Evolutionary conservation across 371 early-diverging fungal genomes (phyloP).

Genomic region (Syncephalastrum sp.): DNA sequence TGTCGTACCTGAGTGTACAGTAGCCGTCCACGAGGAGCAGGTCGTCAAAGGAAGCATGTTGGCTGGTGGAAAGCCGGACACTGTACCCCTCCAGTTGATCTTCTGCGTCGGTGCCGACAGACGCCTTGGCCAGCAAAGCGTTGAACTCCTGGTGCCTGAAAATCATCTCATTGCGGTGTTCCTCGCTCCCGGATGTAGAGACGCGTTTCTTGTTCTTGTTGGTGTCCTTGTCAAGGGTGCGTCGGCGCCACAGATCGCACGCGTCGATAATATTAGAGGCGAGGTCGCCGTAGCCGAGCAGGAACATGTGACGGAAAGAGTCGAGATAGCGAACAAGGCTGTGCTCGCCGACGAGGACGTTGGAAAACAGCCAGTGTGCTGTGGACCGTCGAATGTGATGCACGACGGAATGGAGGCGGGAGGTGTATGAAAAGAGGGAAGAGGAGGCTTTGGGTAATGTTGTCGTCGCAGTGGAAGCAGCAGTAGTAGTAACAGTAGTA

Average conservation of each 20-base stretch:
- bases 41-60: constrained; percentile 16
- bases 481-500: not conserved
- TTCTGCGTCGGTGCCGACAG: constrained; percentile 34
- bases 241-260: constrained; percentile 43
- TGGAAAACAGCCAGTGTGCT: constrained; percentile 67
- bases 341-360: constrained; percentile 64
- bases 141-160: constrained; percentile 62
- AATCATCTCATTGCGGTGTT: constrained; percentile 8
- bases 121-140: constrained; percentile 52
- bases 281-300: constrained; percentile 72
- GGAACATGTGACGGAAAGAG: constrained; percentile 64
- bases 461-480: too few species aligned
- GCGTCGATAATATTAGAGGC: constrained; percentile 61
- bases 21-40: constrained; percentile 50
- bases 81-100: constrained; percentile 28
- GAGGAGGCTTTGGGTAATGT: not conserved
- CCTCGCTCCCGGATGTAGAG: not conserved
- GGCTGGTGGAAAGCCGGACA: constrained; percentile 17
- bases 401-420: constrained; percentile 21
- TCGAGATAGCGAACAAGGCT: constrained; percentile 54
- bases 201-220: constrained; percentile 5
- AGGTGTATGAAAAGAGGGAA: not conserved
- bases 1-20: constrained; percentile 55
- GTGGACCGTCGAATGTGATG: constrained; percentile 57
- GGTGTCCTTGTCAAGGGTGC: constrained; percentile 2